Percentiles rank a stretch among this genome's conserved stretches.
Conservation (phyloP, 306 rosid genomes). For the Castanea mollissima region DNA sequence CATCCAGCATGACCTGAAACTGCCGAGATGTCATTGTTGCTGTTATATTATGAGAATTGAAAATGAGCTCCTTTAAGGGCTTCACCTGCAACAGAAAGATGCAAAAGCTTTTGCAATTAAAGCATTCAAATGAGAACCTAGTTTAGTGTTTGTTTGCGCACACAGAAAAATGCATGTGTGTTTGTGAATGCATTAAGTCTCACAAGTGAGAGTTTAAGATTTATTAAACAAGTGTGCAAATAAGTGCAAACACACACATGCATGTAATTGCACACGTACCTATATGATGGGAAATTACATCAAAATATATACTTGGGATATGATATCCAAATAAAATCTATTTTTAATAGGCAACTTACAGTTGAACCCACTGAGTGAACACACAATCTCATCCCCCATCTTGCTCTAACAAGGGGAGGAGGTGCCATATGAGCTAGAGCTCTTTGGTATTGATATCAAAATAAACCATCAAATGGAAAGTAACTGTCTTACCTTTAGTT, state of each 20-base stretch:
- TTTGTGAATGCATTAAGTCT: background rate
- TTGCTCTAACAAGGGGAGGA: too few species aligned
- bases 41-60: conserved; percentile 80
- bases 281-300: background rate
- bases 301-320: background rate
- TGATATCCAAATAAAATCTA: too few species aligned
- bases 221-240: background rate
- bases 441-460: background rate
- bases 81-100: conserved; percentile 72
- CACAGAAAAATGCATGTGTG: background rate
- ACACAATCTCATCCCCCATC: too few species aligned
- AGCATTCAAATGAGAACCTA: background rate
- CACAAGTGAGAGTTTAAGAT: background rate
- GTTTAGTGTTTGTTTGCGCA: background rate
- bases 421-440: too few species aligned
- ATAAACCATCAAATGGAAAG: background rate
- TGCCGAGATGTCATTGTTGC: conserved; percentile 99
- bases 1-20: conserved; percentile 95
- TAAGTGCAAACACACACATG: background rate
- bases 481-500: conserved; percentile 56
- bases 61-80: conserved; percentile 89
- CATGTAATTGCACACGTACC: background rate
- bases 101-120: conserved; percentile 3
- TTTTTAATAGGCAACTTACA: too few species aligned
- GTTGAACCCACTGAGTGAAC: too few species aligned